These are phyloP conservation scores for Alternaria sp. DNA, from an alignment of 2,329 filamentous ascomycete species.

Conservation along the genomic window DNA sequence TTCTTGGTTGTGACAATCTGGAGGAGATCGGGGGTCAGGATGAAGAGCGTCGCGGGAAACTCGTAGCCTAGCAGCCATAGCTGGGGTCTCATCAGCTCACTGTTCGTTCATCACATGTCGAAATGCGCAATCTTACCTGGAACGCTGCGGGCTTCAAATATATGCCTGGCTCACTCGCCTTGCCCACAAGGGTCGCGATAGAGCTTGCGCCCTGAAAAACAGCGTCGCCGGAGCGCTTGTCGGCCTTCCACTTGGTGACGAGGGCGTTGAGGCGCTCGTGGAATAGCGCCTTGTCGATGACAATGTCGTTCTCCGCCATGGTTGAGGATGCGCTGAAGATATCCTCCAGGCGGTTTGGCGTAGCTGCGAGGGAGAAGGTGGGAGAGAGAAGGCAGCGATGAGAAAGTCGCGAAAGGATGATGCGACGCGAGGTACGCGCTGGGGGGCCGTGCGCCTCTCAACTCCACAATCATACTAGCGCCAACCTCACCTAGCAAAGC, in stretches of 20 bases:
- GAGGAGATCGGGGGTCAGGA: conserved; percentile 85
- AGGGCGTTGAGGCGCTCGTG: conserved; percentile 90
- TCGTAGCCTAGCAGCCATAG: conserved; percentile 99
- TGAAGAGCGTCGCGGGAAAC: conserved; percentile 93
- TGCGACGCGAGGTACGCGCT: conserved; percentile 33
- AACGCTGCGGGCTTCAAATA: conserved; percentile 97
- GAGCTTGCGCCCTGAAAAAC: conserved; percentile 86
- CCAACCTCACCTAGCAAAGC: background rate
- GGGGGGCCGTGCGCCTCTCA: conserved; percentile 12
- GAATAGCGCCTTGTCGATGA: conserved; percentile 92
- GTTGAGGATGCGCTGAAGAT: conserved; percentile 33
- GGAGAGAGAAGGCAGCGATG: conserved; percentile 20
- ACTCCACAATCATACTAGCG: conserved; percentile 6
- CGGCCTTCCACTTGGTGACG: conserved; percentile 91
- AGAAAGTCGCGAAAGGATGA: conserved; percentile 31
- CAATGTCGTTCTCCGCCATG: conserved; percentile 73
- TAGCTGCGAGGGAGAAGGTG: conserved; percentile 12
- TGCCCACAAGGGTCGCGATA: conserved; percentile 90
- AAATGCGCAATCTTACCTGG: conserved; percentile 68
- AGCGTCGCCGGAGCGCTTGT: conserved; percentile 85
- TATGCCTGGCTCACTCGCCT: conserved; percentile 78
- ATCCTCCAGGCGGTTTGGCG: conserved; percentile 25
- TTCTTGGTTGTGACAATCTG: conserved; percentile 96
- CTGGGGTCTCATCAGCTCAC: conserved; percentile 56
- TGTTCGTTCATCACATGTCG: background rate